Evolutionary conservation across 768 basidiomycete genomes (phyloP), one percentile per base, ranked within the genome.

Genomic region (Boletus vermiculosoides): DNA sequence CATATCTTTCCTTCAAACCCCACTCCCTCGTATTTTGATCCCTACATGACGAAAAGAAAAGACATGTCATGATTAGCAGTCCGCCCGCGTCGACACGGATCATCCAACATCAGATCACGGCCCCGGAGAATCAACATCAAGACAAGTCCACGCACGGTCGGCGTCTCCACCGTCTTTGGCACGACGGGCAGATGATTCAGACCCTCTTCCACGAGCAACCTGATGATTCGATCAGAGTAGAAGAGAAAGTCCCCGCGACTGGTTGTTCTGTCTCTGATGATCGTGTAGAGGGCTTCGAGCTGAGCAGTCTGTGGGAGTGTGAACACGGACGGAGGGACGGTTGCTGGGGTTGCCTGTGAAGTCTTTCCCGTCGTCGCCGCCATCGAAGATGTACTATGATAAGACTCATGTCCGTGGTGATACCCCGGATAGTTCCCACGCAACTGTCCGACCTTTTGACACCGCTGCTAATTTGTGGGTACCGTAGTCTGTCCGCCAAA

Each of bases 1-100:
- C 94, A 96, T 59, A 98, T 96, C 77, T 93, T 92, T 7, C 96
- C 96, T 67, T 96, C 88, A 66, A 99, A 99, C 0, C 92, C 88
- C 2, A 98, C 93, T 18, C 96, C 96, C 55, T 92, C 83, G 70
- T 95, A 97, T 9, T 79, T 80, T 50, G 85, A 82, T 50, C 94
- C 94, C 84, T 88, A 51, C 65, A 63, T 3, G 63, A 50, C 20
- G 23, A 22, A 33, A 15, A 33, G 30, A n/a, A 37, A 45, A 18
- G 20, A 39, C 23, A n/a, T 18, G 46, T 55, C 23, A 50, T 5
- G 47, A 41, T 45, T 18, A 54, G 51, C 23, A 42, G 16, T 30
- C 39, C 57, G 20, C n/a, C 22, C 8, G 28, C 25, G 22, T 15
- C 13, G 11, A 30, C n/a, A 33, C 12, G 33, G 13, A 50, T 40